Evolutionary conservation across 805 yeast species (phyloP), one percentile per base, ranked within the genome.

Genomic region (Geotrichum ghanense): DNA sequence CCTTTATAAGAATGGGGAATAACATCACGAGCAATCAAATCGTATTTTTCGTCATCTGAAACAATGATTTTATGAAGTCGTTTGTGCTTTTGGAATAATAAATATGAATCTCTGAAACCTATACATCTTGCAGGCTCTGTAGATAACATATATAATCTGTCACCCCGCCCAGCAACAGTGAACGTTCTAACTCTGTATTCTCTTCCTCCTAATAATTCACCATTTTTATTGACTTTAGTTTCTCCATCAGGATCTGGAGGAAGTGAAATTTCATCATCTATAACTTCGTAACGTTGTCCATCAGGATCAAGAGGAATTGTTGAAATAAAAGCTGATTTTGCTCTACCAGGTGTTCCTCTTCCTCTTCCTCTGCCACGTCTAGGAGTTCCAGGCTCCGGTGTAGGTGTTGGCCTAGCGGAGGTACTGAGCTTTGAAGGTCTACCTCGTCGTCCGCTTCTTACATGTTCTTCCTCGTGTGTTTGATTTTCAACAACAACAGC

Each of bases 111-210:
- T 55, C 96, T 74, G 66, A 88, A 85, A 2, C 97, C 97, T 51
- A 90, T 87, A 57, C 90, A 79, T 55, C 97, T 75, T 1, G 98
- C 97, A 2, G 96, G 95, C 60, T 92, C 98, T 0, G 97, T 89
- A 2, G 95, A 81, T 43, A 92, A 75, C 95, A 90, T 89, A 63
- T 78, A 92, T 48, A 80, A 70, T 53, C 80, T 72, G 19, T 78
- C 76, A 6, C 95, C 96, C 47, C 77, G 70, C 3, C 78, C 80
- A 39, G 50, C 48, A 20, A 68, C 58, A 12, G 65, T 67, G 56
- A 69, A 69, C 2, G 73, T 67, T 24, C 73, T 66, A 35, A 69
- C 65, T 49, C 89, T 72, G 67, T 75, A 90, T 56, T 77, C 76
- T 52, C 97, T 74, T 16, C 78, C 89, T 3, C 83, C 95, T 41